Percentiles rank a stretch among this genome's conserved stretches.
Evolutionary conservation across 1,139 yeast species (phyloP).

Genomic region (Zygoascus sp.): DNA sequence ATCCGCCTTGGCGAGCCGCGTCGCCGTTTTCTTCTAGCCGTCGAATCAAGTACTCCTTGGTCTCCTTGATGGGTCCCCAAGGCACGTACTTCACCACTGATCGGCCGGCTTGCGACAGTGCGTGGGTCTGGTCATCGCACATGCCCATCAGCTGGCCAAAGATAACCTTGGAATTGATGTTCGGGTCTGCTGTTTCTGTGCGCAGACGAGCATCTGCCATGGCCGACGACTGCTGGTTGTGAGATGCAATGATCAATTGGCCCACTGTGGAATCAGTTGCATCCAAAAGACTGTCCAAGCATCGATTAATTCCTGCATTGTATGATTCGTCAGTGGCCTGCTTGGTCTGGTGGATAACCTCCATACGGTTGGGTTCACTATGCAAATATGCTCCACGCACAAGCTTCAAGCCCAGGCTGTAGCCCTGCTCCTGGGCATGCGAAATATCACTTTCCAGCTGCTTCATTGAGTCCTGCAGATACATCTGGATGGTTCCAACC

Average conservation of each 20-base stretch:
- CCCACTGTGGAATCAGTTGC: constrained; percentile 54
- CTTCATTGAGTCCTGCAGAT: constrained; percentile 64
- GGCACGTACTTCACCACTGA: constrained; percentile 90
- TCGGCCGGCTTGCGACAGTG: constrained; percentile 60
- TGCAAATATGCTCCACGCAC: constrained; percentile 98
- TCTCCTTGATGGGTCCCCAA: constrained; percentile 96
- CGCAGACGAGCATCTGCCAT: constrained; percentile 58
- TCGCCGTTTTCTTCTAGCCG: constrained; percentile 96
- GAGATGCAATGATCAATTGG: constrained; percentile 89
- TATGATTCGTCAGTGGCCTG: constrained; percentile 72
- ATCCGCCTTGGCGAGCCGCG: constrained; percentile 90
- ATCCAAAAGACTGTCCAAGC: constrained; percentile 56
- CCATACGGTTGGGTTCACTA: constrained; percentile 66
- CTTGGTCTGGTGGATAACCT: constrained; percentile 70
- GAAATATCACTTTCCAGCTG: constrained; percentile 60
- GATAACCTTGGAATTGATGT: constrained; percentile 49
- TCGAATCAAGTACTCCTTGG: constrained; percentile 84
- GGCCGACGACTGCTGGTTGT: constrained; percentile 74
- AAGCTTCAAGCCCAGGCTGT: constrained; percentile 79
- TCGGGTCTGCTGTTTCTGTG: constrained; percentile 25
- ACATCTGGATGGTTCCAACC: constrained; percentile 93
- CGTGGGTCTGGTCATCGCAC: constrained; percentile 87
- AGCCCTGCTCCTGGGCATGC: constrained; percentile 55
- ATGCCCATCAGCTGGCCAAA: constrained; percentile 91
- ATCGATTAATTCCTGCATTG: constrained; percentile 62